Evolutionary conservation across 176 grass and related monocot genomes (phyloP).

Genomic region (Eleusine coracana): DNA sequence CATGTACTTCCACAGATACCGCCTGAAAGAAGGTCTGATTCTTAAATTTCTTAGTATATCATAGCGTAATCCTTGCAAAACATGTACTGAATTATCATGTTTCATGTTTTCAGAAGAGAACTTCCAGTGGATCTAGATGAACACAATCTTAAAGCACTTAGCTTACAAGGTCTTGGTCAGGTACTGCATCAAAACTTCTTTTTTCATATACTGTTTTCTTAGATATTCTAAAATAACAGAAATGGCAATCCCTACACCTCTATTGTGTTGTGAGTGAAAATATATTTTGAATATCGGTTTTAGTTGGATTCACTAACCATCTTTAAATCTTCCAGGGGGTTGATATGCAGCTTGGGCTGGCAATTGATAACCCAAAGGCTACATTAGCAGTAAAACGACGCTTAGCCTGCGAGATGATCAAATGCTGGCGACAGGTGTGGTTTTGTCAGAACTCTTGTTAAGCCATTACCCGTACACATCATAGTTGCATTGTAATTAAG

Average conservation of each 20-base stretch:
- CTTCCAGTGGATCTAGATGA: slow-evolving; percentile 85
- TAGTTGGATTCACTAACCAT: slow-evolving; percentile 24
- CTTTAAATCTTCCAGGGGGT: slow-evolving; percentile 59
- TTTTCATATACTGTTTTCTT: not conserved
- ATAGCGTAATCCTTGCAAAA: slow-evolving; percentile 13
- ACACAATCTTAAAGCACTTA: slow-evolving; percentile 83
- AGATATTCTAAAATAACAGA: not conserved
- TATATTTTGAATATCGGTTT: not conserved
- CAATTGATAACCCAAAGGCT: slow-evolving; percentile 92
- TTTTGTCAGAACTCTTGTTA: slow-evolving; percentile 21
- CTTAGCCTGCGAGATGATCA: slow-evolving; percentile 96
- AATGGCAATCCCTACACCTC: not conserved
- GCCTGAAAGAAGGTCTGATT: slow-evolving; percentile 56
- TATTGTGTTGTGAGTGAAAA: slow-evolving; percentile 9
- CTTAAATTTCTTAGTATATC: not conserved
- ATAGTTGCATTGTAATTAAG: slow-evolving; percentile 27
- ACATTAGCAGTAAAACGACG: slow-evolving; percentile 94
- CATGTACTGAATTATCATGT: not conserved
- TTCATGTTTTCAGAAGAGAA: slow-evolving; percentile 70
- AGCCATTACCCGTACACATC: not conserved
- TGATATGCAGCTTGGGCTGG: slow-evolving; percentile 93
- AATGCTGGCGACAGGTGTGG: slow-evolving; percentile 89
- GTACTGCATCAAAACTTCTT: slow-evolving; percentile 37
- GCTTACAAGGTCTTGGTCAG: slow-evolving; percentile 85
- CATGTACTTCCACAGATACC: slow-evolving; percentile 82